Base-by-base conservation (phyloP, 164 flowering plant species). In the Stephania yunnanensis region DNA sequence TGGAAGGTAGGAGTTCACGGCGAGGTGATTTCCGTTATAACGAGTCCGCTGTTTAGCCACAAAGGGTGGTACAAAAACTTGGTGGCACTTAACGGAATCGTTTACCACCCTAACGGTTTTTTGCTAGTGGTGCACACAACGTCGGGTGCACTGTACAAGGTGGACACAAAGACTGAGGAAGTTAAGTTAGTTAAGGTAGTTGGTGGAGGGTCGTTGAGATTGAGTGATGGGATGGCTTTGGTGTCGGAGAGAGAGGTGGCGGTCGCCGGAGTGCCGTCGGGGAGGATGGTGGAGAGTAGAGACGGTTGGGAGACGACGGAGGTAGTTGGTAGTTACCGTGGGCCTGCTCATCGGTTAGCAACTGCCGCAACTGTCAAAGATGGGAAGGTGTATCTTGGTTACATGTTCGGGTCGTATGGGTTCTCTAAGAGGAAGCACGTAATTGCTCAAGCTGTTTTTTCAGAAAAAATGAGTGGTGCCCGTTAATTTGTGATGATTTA, bases 21-120 rank as follows among this genome's bases (percentile, higher is more conserved):
- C 0, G 80, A 87, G 75, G 30, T 89, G 63, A 46, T 81, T 8
- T 80, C 85, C 11, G 74, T 78, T 75, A 87, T 93, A 25, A 80
- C 68, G 69, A 88, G 83, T 81, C 91, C 92, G 2, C 81, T 90
- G n/a, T 95, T 95, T 83, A 79, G 69, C 25, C 77, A 85, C 2
- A 86, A 88, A 72, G 87, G 87, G 72, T 95, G 99, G 99, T 88
- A 95, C 85, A 83, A 81, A 44, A 84, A 80, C 80, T 58, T 92
- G 64, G 82, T 91, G 13, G 88, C 83, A 10, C 88, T 93, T 4
- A 95, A 93, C 70, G 99, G 97, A 6, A 89, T 95, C 9, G 93
- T 90, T 11, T 90, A 89, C 88, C 98, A 93, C 73, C 98, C 98
- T 3, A 82, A 90, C 74, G 96, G 97, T n/a, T 95, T 82, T 82